Base-by-base conservation (phyloP, 2,329 filamentous ascomycete species). In the Aspergillus vadensis region DNA sequence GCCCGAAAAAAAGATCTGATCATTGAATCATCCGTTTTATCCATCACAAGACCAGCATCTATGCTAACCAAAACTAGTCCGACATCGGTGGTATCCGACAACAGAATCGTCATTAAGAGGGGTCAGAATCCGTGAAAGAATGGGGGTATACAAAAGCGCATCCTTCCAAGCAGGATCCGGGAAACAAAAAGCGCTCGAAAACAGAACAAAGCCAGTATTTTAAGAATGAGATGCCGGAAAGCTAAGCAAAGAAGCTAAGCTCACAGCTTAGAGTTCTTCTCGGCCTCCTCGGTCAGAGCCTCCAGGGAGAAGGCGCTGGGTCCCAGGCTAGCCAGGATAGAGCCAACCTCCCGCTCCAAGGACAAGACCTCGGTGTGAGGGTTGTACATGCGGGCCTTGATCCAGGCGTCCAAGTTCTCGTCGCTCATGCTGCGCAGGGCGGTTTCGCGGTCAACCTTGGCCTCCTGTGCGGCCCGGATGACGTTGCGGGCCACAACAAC, bases 401-500 rank as follows among this genome's bases (percentile, higher is more conserved):
- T 81, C 77, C 78, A 82, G 44, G 72, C 70, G 61, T 82, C 80
- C 41, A 82, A 69, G 32, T 78, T 70, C 9, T 70, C 66, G 62
- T 82, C 79, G 47, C 65, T 72, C 72, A 82, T 75, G 12, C 69
- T 70, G 55, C 79, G 78, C 19, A 82, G 76, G 27, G 70, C 66
- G 15, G 77, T 76, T 66, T 82, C 75, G 38, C 80, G 77, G 66
- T 82, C 80, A 54, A 97, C 90, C 63, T 90, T 90, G 69, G 91
- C 91, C 65, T 88, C 83, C 70, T 96, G 90, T 5, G 94, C 93
- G 21, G 91, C 89, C 76, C 95, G 93, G 84, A 98, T 97, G 68
- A 97, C 93, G 78, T 94, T 92, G 53, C 92, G 88, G 32, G 93
- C 91, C 30, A 98, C 93, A 51, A 91, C 77, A 61, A 97, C 84